Percentiles rank a stretch among this genome's conserved stretches.
Conservation (phyloP, 306 rosid species). For the Adenanthera pavonina region DNA sequence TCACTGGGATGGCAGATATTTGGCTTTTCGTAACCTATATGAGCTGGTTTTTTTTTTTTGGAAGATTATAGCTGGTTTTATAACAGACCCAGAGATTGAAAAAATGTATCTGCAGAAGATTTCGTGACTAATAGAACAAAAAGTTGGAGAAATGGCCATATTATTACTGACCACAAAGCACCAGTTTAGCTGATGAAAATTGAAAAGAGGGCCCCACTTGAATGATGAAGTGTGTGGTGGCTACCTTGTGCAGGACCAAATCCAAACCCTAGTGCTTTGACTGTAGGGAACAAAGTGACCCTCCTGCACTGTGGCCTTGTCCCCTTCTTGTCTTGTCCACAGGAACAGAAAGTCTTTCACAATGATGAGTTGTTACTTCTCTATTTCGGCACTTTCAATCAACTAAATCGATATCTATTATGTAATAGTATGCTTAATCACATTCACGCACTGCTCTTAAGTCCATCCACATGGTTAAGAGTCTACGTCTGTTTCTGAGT, state of each 20-base stretch:
- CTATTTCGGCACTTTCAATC: not conserved
- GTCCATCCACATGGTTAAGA: not conserved
- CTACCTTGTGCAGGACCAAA: not conserved
- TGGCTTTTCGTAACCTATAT: not conserved
- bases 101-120: not conserved
- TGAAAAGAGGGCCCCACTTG: not conserved
- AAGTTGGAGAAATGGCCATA: not conserved
- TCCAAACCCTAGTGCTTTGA: not conserved
- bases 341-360: not conserved
- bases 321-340: not conserved
- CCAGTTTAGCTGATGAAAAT: not conserved
- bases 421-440: not conserved
- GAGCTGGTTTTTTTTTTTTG: not conserved
- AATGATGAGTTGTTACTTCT: not conserved
- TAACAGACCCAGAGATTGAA: constrained; percentile 1
- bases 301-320: constrained; percentile 5
- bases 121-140: constrained; percentile 2
- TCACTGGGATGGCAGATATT: not conserved
- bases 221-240: constrained; percentile 6
- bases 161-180: not conserved
- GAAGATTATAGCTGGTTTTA: constrained; percentile 7
- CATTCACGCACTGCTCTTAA: not conserved
- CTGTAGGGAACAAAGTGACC: constrained; percentile 23
- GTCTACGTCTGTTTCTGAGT: not conserved
- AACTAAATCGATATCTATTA: not conserved